These are phyloP conservation scores for Microstegium vimineum DNA, from an alignment of 176 grass and related monocot genomes.

Conservation along the genomic window DNA sequence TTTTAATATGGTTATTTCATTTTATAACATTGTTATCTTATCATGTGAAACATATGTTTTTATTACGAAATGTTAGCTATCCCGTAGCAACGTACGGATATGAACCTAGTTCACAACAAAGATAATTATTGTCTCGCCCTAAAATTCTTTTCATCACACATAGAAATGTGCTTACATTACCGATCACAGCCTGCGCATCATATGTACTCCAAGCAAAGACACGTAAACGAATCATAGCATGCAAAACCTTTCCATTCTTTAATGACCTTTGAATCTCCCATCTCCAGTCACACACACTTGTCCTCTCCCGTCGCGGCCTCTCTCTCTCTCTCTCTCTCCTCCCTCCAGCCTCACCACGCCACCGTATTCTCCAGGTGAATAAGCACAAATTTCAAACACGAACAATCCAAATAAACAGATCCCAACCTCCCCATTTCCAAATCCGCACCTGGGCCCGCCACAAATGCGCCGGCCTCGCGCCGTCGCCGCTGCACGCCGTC, in stretches of 20 bases:
- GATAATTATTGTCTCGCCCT: background rate
- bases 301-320: background rate
- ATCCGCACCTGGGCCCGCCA: slow-evolving; percentile 6
- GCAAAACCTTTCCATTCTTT: background rate
- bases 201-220: background rate
- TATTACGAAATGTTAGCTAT: no score
- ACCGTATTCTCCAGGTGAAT: background rate
- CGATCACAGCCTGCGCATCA: background rate
- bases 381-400: background rate
- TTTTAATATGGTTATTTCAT: no score
- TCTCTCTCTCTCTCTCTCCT: background rate
- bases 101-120: no score
- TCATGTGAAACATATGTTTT: no score
- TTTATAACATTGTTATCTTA: no score
- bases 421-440: background rate
- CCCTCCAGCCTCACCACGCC: background rate
- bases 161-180: background rate
- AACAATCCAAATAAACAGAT: slow-evolving; percentile 21
- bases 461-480: slow-evolving; percentile 38
- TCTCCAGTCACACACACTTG: slow-evolving; percentile 20
- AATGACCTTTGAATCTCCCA: background rate
- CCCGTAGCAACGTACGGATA: no score
- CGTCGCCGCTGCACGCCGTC: slow-evolving; percentile 24
- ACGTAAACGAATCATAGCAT: background rate
- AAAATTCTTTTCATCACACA: background rate